A percentile compares a stretch with the other conserved stretches of the same genome.
These are phyloP conservation scores for Neohortaea acidophila DNA, from an alignment of 495 filamentous ascomycete species.

Conservation along the genomic window DNA sequence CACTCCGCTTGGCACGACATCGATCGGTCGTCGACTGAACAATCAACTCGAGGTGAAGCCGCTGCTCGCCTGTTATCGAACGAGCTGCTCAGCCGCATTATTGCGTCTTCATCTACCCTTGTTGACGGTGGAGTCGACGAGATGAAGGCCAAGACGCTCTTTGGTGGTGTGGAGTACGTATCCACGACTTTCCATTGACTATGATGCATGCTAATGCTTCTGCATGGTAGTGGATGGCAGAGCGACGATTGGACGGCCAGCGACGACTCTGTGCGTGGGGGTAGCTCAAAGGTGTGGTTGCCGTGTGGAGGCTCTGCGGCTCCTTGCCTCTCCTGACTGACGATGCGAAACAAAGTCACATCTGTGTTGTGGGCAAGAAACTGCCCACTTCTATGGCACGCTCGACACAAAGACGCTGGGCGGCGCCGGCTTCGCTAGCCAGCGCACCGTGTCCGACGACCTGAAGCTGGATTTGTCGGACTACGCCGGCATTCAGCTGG, in stretches of 20 bases:
- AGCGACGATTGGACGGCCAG: constrained; percentile 45
- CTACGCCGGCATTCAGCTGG: constrained; percentile 24
- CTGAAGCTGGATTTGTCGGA: constrained; percentile 24
- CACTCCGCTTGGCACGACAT: too few relatives aligned
- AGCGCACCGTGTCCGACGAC: constrained; percentile 39
- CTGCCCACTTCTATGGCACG: constrained; percentile 44
- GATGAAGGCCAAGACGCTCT: too few relatives aligned
- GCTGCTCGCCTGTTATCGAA: too few relatives aligned
- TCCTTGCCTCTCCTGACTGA: neutral
- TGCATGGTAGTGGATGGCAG: constrained; percentile 49
- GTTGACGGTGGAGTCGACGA: too few relatives aligned
- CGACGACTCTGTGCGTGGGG: constrained; percentile 63
- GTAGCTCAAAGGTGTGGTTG: constrained; percentile 32
- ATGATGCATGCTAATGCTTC: too few relatives aligned
- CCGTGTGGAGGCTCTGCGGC: constrained; percentile 14
- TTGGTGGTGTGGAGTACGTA: too few relatives aligned
- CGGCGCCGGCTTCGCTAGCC: constrained; percentile 69
- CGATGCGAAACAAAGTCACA: constrained; percentile 30
- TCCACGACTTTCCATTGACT: too few relatives aligned
- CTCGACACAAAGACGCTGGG: constrained; percentile 63
- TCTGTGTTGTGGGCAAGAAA: constrained; percentile 26
- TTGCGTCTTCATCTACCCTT: too few relatives aligned
- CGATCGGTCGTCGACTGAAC: too few relatives aligned
- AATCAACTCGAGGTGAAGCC: too few relatives aligned
- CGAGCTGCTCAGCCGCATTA: too few relatives aligned